Percentiles rank a stretch among this genome's conserved stretches.
phyloP scores from a whole-genome alignment of 2,329 filamentous ascomycete species.

The Mycocentrospora acerina region DNA sequence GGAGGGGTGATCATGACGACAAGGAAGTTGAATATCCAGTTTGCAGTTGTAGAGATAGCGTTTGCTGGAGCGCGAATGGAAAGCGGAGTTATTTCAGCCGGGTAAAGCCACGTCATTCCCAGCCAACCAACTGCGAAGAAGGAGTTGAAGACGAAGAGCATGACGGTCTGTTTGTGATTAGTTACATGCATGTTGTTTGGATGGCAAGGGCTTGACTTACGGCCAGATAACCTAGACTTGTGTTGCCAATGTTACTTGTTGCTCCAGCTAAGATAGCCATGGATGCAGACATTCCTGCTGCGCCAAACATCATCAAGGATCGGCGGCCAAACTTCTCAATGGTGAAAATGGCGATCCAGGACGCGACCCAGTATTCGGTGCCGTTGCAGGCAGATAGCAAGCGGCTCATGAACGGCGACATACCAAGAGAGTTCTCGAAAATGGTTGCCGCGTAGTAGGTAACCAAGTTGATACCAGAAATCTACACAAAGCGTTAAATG shows the following conservation, averaged over 20 bases:
- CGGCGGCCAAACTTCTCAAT: constrained; percentile 43
- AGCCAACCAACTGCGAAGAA: constrained; percentile 86
- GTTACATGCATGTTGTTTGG: not conserved
- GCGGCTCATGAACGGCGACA: constrained; percentile 37
- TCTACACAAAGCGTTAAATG: constrained; percentile 48
- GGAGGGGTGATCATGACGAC: constrained; percentile 68
- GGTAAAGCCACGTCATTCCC: constrained; percentile 62
- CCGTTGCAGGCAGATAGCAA: constrained; percentile 45
- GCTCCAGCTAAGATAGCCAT: constrained; percentile 40
- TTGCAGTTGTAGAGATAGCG: constrained; percentile 77
- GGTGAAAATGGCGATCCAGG: constrained; percentile 46
- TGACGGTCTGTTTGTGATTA: constrained; percentile 60
- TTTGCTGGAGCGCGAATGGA: constrained; percentile 87
- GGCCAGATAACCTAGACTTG: constrained; percentile 40
- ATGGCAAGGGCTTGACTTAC: constrained; percentile 48
- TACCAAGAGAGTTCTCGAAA: constrained; percentile 45
- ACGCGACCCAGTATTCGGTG: constrained; percentile 46
- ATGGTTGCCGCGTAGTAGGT: constrained; percentile 48
- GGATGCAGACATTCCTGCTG: constrained; percentile 36
- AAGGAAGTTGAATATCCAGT: constrained; percentile 53
- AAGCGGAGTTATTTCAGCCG: constrained; percentile 83
- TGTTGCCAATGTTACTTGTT: constrained; percentile 28
- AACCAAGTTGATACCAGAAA: constrained; percentile 41
- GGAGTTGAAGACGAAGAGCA: constrained; percentile 91
- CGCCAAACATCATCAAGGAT: constrained; percentile 42